A percentile compares a stretch with the other conserved stretches of the same genome.
phyloP scores from a whole-genome alignment of 192 early-diverging fungal species.

The Physocladia obscura region DNA sequence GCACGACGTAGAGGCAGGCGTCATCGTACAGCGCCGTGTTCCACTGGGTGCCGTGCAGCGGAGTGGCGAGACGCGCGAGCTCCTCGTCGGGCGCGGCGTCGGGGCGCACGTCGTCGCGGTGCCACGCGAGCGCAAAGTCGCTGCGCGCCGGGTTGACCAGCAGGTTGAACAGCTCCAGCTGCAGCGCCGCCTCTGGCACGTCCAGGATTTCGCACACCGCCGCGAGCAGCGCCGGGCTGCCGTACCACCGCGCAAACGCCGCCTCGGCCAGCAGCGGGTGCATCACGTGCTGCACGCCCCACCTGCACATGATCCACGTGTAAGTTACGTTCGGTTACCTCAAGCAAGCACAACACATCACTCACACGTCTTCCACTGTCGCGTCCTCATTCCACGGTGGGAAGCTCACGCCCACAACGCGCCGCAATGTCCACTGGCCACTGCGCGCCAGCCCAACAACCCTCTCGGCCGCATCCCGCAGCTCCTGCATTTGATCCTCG shows the following conservation, averaged over 20 bases:
- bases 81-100: conserved; percentile 41
- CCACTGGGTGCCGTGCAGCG: conserved; percentile 56
- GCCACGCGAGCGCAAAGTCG: conserved; percentile 51
- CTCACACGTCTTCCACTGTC: conserved; percentile 50
- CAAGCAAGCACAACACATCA: conserved; percentile 46
- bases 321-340: too few relatives aligned
- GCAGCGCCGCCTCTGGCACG: conserved; percentile 34
- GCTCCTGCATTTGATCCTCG: conserved; percentile 30
- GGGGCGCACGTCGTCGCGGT: conserved; percentile 43
- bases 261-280: conserved; percentile 49
- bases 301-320: too few relatives aligned
- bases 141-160: conserved; percentile 45
- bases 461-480: conserved; percentile 43
- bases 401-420: conserved; percentile 48
- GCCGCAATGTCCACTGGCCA: conserved; percentile 42
- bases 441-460: conserved; percentile 37
- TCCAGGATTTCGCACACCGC: conserved; percentile 45
- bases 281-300: conserved; percentile 52
- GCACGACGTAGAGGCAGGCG: conserved; percentile 45
- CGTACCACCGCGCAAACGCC: conserved; percentile 50
- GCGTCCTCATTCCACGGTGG: conserved; percentile 49
- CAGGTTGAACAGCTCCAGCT: conserved; percentile 52
- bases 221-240: conserved; percentile 32
- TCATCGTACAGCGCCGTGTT: conserved; percentile 55
- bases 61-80: conserved; percentile 36